Base-by-base conservation (phyloP, 148 eudicot genomes). In the Rhododendron simsii region DNA sequence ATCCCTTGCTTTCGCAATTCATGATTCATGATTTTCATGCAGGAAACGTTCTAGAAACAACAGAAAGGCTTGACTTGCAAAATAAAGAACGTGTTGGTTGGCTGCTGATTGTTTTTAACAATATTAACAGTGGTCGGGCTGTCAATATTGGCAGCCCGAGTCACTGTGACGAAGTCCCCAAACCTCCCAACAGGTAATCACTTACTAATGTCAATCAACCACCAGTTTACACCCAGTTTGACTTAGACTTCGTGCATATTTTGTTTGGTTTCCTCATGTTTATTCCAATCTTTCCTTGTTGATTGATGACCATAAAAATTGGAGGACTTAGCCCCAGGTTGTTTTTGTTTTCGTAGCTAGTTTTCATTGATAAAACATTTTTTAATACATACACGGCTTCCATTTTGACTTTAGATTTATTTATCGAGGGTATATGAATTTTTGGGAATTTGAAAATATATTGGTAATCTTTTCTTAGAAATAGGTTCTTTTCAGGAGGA, bases 61-160 rank as follows among this genome's bases (percentile, higher is more conserved):
- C 48, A 45, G 15, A 41, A 41, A 7, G 28, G 41, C 35, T 81
- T 23, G 73, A 82, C 73, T 81, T 30, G 41, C 45, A 74, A 33
- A 74, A 48, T 69, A 26, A 1, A 30, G n/a, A 20, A n/a, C 50
- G 14, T 41, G 69, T 5, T 20, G 76, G 45, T 71, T 9, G 28
- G 84, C 59, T 69, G 84, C 67, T 84, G 80, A 67, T 65, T n/a
- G 14, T 21, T 39, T 39, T 7, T 86, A 45, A 35, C 35, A n/a
- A n/a, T 65, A n/a, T 65, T 65, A 78, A 33, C 37, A 12, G n/a
- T 39, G 83, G 47, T 87, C 89, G 90, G 92, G 95, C 91, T 91
- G 95, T 91, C 93, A 87, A 91, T 65, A 55, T 37, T 89, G 93
- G 75, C 95, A 93, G 95, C 93, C 92, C 86, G 86, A 86, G 51